Percentiles rank a stretch among this genome's conserved stretches.
Evolutionary conservation across 2,329 filamentous ascomycete species (phyloP).

Genomic region (Aureobasidium sp.): DNA sequence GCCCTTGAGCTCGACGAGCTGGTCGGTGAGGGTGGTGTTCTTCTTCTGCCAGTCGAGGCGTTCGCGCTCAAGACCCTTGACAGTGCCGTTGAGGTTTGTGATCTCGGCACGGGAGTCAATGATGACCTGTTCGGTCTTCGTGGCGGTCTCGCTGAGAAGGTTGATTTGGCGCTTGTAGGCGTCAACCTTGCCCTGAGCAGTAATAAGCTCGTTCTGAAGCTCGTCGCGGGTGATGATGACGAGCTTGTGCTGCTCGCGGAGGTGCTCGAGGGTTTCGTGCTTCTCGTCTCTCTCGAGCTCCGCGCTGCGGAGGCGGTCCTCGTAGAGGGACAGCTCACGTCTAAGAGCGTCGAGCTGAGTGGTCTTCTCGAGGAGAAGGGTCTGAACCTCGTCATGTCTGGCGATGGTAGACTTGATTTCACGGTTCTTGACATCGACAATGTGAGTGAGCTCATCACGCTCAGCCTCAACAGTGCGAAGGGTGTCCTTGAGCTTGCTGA

Average conservation of each 20-base stretch:
- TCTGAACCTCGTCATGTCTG: constrained; percentile 19
- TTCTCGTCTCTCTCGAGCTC: constrained; percentile 20
- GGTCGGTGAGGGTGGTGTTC: constrained; percentile 17
- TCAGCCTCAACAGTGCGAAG: constrained; percentile 21
- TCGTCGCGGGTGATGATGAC: constrained; percentile 21
- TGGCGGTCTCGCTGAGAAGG: constrained; percentile 17
- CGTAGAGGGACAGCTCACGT: constrained; percentile 18
- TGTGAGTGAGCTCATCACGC: constrained; percentile 22
- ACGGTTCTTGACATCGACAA: constrained; percentile 20
- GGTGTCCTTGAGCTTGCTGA: constrained; percentile 19
- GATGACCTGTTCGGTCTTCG: constrained; percentile 18
- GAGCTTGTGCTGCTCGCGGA: constrained; percentile 20
- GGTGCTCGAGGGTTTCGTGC: constrained; percentile 18
- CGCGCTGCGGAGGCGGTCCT: constrained; percentile 19
- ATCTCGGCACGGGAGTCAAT: constrained; percentile 18
- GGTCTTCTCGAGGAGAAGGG: constrained; percentile 17
- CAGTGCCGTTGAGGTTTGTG: constrained; percentile 17
- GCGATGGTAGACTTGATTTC: constrained; percentile 21
- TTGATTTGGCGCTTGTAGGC: constrained; percentile 19
- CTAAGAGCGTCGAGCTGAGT: constrained; percentile 19
- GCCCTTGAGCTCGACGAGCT: constrained; percentile 20
- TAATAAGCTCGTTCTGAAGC: constrained; percentile 20
- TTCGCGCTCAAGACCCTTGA: constrained; percentile 21
- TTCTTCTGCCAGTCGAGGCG: constrained; percentile 21
- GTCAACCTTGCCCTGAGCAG: constrained; percentile 17